phyloP scores from a whole-genome alignment of 2,329 filamentous ascomycete species.

The Fonsecaea pedrosoi region DNA sequence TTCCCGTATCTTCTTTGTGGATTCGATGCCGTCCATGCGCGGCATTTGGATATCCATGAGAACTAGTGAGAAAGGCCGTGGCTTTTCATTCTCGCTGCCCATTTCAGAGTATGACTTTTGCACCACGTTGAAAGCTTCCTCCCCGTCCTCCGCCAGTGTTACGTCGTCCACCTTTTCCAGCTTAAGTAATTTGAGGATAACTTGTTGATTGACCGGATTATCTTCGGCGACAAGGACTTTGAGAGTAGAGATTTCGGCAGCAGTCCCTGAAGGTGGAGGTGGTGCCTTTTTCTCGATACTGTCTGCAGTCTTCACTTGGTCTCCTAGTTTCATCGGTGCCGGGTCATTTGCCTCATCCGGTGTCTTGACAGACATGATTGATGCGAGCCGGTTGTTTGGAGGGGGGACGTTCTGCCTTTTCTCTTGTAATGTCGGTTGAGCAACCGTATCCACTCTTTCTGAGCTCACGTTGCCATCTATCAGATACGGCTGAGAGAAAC shows the following conservation, averaged over 20 bases:
- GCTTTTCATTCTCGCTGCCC: slow-evolving; percentile 47
- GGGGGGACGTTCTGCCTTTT: slow-evolving; percentile 2
- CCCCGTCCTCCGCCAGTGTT: slow-evolving; percentile 82
- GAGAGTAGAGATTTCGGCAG: slow-evolving; percentile 64
- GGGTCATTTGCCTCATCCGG: slow-evolving; percentile 6
- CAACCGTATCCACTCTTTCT: slow-evolving; percentile 13
- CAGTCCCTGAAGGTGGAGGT: slow-evolving; percentile 62
- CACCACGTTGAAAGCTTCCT: slow-evolving; percentile 84
- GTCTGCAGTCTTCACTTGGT: slow-evolving; percentile 4
- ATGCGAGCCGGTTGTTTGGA: slow-evolving; percentile 8
- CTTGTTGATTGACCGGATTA: slow-evolving; percentile 68
- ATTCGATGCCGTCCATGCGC: slow-evolving; percentile 56
- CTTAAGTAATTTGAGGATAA: slow-evolving; percentile 65
- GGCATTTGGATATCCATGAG: slow-evolving; percentile 79
- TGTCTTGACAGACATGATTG: slow-evolving; percentile 18
- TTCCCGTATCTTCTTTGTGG: slow-evolving; percentile 57
- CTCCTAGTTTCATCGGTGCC: not conserved
- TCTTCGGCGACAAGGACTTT: slow-evolving; percentile 85
- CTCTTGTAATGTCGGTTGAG: slow-evolving; percentile 5
- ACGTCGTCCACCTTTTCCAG: slow-evolving; percentile 67
- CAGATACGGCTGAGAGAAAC: slow-evolving; percentile 74
- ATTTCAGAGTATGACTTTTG: slow-evolving; percentile 70
- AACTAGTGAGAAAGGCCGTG: slow-evolving; percentile 79
- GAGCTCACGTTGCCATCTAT: slow-evolving; percentile 16
- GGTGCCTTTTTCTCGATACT: not conserved